Evolutionary conservation across 805 yeast species (phyloP), one percentile per base, ranked within the genome.

Genomic region (Kuraishia floccosa): DNA sequence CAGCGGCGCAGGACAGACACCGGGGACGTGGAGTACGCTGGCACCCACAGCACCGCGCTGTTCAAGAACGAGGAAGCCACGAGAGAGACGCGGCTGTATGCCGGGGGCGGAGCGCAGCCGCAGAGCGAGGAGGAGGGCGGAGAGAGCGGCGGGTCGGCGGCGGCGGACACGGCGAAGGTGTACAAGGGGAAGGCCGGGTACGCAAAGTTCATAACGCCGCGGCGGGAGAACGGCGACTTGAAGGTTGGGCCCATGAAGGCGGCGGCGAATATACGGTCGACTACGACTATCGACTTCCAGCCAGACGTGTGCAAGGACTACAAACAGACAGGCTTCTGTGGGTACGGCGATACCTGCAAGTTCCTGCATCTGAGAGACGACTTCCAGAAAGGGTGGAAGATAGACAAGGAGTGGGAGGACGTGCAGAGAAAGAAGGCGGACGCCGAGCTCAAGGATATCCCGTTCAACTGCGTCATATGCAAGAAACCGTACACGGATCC

Each of bases 341-440:
- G 96, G 5, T 91, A 79, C 50, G 99, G 99, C 6, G 98, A 91
- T 44, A 79, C 91, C 22, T 91, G 99, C 59, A 91, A 91, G 56
- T 91, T 91, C 51, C 51, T 89, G 22, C 99, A 91, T 49, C 72
- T 83, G 11, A 58, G 99, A 52, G 96, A 84, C 42, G 94, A 84
- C 46, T 80, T 76, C 55, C 73, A 77, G 35, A 44, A 42, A 93
- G 95, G 94, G 79, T 78, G 39, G 50, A 44, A 17, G 65, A 57
- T 9, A 30, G 47, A 37, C 28, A 40, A 40, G 31, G 40, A 40
- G 17, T 28, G 31, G 31, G 16, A 22, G 18, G 12, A 21, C 5
- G 12, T 26, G 16, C 28, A 17, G n/a, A n/a, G n/a, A n/a, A n/a
- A n/a, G n/a, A 26, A 15, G 18, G 28, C 20, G 11, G 20, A 17